Percentiles rank a stretch among this genome's conserved stretches.
phyloP scores from a whole-genome alignment of 192 early-diverging fungal genomes.

The Ambispora gerdemannii region DNA sequence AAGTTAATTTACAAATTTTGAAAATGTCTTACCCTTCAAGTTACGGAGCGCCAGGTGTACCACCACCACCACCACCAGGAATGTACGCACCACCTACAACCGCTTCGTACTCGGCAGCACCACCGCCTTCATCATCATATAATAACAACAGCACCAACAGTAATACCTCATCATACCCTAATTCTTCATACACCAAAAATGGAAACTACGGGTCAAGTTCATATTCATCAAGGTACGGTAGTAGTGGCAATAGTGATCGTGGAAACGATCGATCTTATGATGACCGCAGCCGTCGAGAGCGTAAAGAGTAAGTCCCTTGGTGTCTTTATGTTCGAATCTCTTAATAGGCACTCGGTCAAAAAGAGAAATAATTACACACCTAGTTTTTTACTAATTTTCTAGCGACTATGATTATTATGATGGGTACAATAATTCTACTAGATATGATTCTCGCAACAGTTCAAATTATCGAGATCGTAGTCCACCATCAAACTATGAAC shows the following conservation, averaged over 20 bases:
- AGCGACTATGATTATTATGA: neutral
- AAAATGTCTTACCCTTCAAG: constrained; percentile 32
- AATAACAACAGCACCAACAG: constrained; percentile 29
- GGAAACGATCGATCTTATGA: constrained; percentile 63
- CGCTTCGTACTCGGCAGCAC: neutral
- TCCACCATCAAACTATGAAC: constrained; percentile 44
- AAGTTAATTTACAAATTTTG: no score
- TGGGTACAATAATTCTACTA: constrained; percentile 15
- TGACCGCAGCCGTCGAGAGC: constrained; percentile 60
- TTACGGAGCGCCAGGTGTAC: constrained; percentile 30
- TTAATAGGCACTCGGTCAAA: neutral
- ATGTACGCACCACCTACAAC: constrained; percentile 10
- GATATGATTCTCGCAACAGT: constrained; percentile 47
- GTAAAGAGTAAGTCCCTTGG: constrained; percentile 50
- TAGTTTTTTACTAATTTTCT: neutral
- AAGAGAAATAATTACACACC: neutral
- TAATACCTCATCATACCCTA: constrained; percentile 35
- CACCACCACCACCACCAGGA: constrained; percentile 25
- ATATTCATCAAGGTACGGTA: constrained; percentile 12
- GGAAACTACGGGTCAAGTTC: constrained; percentile 14
- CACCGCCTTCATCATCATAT: constrained; percentile 27
- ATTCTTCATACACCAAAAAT: constrained; percentile 32
- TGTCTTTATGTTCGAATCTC: neutral
- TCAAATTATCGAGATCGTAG: constrained; percentile 54
- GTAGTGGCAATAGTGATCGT: constrained; percentile 36